Conservation (phyloP, 495 filamentous ascomycete genomes). For the Penicillium maclennaniae region DNA sequence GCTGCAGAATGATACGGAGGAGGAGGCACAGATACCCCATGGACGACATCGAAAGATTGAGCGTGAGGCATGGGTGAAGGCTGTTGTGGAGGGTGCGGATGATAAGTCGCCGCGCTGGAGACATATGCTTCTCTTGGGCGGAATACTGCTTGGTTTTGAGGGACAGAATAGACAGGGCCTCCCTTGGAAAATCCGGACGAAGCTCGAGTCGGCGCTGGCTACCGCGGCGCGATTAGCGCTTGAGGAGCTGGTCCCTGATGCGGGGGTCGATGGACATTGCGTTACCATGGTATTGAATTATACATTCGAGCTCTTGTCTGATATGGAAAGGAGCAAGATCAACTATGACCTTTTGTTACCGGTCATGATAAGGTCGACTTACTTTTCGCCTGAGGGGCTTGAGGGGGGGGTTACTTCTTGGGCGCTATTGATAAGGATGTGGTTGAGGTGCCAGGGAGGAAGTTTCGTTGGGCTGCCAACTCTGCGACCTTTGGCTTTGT, state of each 20-base stretch:
- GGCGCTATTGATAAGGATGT: conserved; percentile 74
- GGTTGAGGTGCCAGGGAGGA: conserved; percentile 53
- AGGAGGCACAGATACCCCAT: conserved; percentile 36
- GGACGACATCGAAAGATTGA: conserved; percentile 46
- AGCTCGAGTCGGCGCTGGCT: conserved; percentile 71
- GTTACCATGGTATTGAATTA: conserved; percentile 75
- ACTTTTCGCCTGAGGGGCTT: conserved; percentile 69
- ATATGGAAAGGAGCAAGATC: conserved; percentile 51
- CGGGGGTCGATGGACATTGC: conserved; percentile 56
- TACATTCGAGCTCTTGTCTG: conserved; percentile 69
- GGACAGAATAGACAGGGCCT: conserved; percentile 61
- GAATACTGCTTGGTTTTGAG: conserved; percentile 79
- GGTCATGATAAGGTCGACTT: conserved; percentile 61
- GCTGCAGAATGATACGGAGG: conserved; percentile 51
- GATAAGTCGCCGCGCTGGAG: conserved; percentile 82
- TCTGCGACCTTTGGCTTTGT: conserved; percentile 57
- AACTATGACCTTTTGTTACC: conserved; percentile 77
- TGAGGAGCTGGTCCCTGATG: conserved; percentile 44
- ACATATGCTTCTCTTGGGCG: conserved; percentile 76
- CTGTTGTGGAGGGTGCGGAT: conserved; percentile 79
- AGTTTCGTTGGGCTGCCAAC: conserved; percentile 66
- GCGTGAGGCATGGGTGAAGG: conserved; percentile 76
- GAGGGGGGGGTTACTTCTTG: conserved; percentile 80
- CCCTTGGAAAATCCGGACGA: conserved; percentile 58
- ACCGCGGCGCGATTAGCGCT: conserved; percentile 77